A percentile compares a stretch with the other conserved stretches of the same genome.
Conservation (phyloP, 768 basidiomycete genomes). For the Boletus barrowsii region DNA sequence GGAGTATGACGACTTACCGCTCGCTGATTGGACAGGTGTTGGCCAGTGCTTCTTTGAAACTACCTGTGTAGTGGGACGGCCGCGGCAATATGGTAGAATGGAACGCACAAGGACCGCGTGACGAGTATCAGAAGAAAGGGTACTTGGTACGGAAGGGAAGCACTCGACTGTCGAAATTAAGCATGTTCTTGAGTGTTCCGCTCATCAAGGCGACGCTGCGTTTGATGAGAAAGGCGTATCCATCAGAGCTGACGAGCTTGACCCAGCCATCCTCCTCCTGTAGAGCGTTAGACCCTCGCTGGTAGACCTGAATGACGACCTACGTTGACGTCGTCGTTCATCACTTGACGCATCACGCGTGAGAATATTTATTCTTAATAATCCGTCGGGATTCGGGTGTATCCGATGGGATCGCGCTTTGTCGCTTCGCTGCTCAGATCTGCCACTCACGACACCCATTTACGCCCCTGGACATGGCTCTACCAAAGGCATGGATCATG, state of each 20-base stretch:
- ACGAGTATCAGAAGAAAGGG: conserved; percentile 10
- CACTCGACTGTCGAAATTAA: conserved; percentile 62
- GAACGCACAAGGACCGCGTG: conserved; percentile 3
- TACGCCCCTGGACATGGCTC: conserved; percentile 28
- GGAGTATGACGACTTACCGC: conserved; percentile 45
- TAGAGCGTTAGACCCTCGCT: background rate
- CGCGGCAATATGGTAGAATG: conserved; percentile 8
- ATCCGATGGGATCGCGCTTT: background rate
- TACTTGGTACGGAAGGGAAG: conserved; percentile 17
- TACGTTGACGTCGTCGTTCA: conserved; percentile 14
- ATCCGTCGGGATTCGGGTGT: conserved; percentile 16
- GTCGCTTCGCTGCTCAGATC: conserved; percentile 9
- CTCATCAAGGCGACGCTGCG: conserved; percentile 74
- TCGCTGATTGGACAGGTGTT: conserved; percentile 69
- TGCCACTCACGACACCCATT: conserved; percentile 13
- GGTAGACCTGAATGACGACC: background rate
- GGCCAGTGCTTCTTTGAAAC: conserved; percentile 71
- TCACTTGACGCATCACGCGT: conserved; percentile 4
- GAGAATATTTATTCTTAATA: conserved; percentile 12
- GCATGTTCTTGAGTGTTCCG: conserved; percentile 78
- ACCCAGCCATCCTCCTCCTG: conserved; percentile 59
- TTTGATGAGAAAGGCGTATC: conserved; percentile 75
- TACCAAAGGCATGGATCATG: conserved; percentile 33
- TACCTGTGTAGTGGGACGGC: conserved; percentile 41
- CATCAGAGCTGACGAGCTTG: conserved; percentile 71